phyloP scores from a whole-genome alignment of 768 basidiomycete genomes.

The Boletus tylopilopsis region DNA sequence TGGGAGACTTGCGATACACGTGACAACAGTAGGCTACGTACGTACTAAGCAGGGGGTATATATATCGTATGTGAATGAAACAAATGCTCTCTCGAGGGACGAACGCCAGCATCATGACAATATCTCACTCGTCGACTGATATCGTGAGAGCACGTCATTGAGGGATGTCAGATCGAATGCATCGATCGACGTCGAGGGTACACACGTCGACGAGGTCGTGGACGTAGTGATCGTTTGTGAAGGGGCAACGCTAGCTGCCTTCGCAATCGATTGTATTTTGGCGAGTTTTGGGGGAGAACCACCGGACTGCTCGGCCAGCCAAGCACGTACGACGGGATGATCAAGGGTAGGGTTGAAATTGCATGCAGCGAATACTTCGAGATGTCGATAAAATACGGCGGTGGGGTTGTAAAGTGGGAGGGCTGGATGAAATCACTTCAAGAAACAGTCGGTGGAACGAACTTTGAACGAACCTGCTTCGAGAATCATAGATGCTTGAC shows the following conservation, averaged over 20 bases:
- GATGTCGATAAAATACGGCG: slow-evolving; percentile 40
- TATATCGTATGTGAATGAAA: not conserved
- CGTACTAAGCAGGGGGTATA: too few relatives aligned
- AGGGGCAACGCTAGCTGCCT: not conserved
- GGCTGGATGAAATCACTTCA: slow-evolving; percentile 27
- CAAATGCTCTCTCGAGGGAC: not conserved
- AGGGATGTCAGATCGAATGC: slow-evolving; percentile 24
- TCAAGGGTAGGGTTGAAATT: slow-evolving; percentile 35
- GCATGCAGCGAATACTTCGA: slow-evolving; percentile 46
- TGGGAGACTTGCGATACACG: slow-evolving; percentile 13
- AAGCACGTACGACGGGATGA: slow-evolving; percentile 39
- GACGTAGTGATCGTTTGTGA: slow-evolving; percentile 14
- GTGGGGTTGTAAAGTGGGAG: slow-evolving; percentile 56
- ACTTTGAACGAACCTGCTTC: slow-evolving; percentile 37
- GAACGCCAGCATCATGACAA: slow-evolving; percentile 3
- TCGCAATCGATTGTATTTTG: slow-evolving; percentile 14
- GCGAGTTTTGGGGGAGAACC: slow-evolving; percentile 7
- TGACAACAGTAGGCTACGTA: slow-evolving; percentile 2
- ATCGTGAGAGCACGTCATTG: slow-evolving; percentile 27
- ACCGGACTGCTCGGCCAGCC: slow-evolving; percentile 32
- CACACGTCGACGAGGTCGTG: slow-evolving; percentile 3
- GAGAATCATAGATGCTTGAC: slow-evolving; percentile 39
- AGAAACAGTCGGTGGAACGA: not conserved
- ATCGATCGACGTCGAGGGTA: slow-evolving; percentile 9
- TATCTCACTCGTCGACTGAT: slow-evolving; percentile 12